phyloP scores from a whole-genome alignment of 2,329 filamentous ascomycete genomes.

The Gnomoniopsis smithogilvyi region DNA sequence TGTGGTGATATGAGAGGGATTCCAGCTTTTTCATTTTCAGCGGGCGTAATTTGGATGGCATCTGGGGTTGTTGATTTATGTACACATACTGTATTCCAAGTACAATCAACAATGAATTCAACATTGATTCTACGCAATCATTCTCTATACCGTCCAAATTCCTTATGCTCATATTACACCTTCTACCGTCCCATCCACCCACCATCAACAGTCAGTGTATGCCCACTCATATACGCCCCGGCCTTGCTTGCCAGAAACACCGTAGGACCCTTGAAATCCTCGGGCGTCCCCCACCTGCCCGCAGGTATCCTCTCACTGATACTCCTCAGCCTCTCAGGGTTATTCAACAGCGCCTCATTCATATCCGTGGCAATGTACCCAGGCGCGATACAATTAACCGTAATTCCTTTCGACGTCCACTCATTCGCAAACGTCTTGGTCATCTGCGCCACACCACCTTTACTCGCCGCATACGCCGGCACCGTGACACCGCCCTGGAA shows the following conservation, averaged over 20 bases:
- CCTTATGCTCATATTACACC: background rate
- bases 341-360: conserved; percentile 78
- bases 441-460: conserved; percentile 80
- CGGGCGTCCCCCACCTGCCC: conserved; percentile 76
- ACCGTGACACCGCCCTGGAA: conserved; percentile 89
- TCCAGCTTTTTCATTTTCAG: background rate
- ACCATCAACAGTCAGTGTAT: conserved; percentile 80
- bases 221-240: conserved; percentile 79
- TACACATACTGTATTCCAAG: no score
- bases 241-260: conserved; percentile 75
- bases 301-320: conserved; percentile 82
- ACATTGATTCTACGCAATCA: background rate
- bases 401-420: conserved; percentile 76
- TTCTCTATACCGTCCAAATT: background rate
- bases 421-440: conserved; percentile 86
- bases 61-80: no score
- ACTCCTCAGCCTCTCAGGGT: conserved; percentile 64
- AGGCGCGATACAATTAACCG: conserved; percentile 84
- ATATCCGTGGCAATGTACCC: conserved; percentile 94
- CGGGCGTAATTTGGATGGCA: background rate
- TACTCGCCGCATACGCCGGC: conserved; percentile 81
- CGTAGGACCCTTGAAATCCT: conserved; percentile 82
- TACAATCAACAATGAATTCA: background rate
- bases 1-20: background rate
- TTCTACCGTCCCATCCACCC: conserved; percentile 84